Conservation (phyloP, 108 stramenopile species). For the Poteriospumella lacustris region DNA sequence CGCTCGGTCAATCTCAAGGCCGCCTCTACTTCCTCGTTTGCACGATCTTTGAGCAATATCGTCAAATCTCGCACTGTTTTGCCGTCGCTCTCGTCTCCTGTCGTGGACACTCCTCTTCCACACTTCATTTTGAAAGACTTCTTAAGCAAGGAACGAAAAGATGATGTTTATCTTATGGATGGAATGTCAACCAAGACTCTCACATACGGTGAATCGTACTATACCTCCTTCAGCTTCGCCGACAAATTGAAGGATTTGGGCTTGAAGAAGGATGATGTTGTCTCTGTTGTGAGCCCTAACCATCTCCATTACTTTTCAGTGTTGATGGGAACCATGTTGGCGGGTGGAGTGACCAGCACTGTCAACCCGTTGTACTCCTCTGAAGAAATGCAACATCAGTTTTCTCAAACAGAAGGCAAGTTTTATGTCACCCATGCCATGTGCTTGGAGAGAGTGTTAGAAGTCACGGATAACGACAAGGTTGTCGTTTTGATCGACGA, state of each 20-base stretch:
- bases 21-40: too few relatives aligned
- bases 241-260: not conserved
- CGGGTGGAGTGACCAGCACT: slow-evolving; percentile 70
- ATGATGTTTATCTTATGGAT: not conserved
- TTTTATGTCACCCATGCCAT: slow-evolving; percentile 65
- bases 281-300: slow-evolving; percentile 54
- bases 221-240: not conserved
- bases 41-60: too few relatives aligned
- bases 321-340: slow-evolving; percentile 62
- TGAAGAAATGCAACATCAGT: slow-evolving; percentile 58
- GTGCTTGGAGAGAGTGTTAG: slow-evolving; percentile 60
- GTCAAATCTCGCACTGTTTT: too few relatives aligned
- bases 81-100: too few relatives aligned
- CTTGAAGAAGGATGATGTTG: slow-evolving; percentile 7
- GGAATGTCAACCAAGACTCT: not conserved
- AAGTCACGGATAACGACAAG: slow-evolving; percentile 48
- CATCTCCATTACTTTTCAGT: slow-evolving; percentile 76
- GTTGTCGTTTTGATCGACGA: slow-evolving; percentile 16
- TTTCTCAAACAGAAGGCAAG: slow-evolving; percentile 58
- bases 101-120: not conserved
- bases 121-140: not conserved
- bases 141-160: not conserved
- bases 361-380: slow-evolving; percentile 73
- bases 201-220: not conserved
- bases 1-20: too few relatives aligned